These are phyloP conservation scores for Dioscorea dumetorum DNA, from an alignment of 106 monocot genomes.

Conservation along the genomic window DNA sequence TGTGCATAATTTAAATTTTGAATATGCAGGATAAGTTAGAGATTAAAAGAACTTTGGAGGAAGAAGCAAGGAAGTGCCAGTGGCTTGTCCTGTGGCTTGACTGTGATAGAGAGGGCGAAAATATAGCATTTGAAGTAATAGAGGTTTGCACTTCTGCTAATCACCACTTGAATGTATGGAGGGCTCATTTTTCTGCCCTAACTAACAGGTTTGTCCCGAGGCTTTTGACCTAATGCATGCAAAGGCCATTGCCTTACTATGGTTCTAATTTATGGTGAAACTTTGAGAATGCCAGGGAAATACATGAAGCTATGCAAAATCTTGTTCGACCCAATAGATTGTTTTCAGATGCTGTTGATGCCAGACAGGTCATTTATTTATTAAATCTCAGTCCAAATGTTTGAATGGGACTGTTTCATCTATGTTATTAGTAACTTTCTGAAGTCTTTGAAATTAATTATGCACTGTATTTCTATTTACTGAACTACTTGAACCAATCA, in stretches of 20 bases:
- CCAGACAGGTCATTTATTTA: slow-evolving; percentile 67
- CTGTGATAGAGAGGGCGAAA: slow-evolving; percentile 98
- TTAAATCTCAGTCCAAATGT: background rate
- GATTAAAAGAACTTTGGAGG: slow-evolving; percentile 84
- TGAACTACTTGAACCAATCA: no score
- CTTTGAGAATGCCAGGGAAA: slow-evolving; percentile 56
- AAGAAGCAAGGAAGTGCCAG: slow-evolving; percentile 86
- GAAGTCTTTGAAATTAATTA: no score
- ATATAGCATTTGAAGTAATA: slow-evolving; percentile 96
- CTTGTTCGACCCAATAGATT: slow-evolving; percentile 86
- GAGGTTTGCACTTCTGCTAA: slow-evolving; percentile 82
- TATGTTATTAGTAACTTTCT: no score
- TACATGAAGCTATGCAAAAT: slow-evolving; percentile 81
- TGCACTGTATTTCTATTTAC: no score
- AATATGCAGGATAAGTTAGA: slow-evolving; percentile 79
- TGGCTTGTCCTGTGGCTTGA: slow-evolving; percentile 99
- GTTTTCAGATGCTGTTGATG: slow-evolving; percentile 94
- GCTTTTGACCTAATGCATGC: no score
- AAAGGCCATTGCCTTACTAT: no score
- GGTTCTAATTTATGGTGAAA: no score
- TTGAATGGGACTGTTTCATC: no score
- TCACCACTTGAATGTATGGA: slow-evolving; percentile 63
- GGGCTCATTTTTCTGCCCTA: slow-evolving; percentile 94
- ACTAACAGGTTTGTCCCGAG: slow-evolving; percentile 57
- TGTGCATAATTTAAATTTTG: background rate